A percentile compares a stretch with the other conserved stretches of the same genome.
Evolutionary conservation across 495 filamentous ascomycete species (phyloP).

Genomic region (Aspergillus mulundensis): DNA sequence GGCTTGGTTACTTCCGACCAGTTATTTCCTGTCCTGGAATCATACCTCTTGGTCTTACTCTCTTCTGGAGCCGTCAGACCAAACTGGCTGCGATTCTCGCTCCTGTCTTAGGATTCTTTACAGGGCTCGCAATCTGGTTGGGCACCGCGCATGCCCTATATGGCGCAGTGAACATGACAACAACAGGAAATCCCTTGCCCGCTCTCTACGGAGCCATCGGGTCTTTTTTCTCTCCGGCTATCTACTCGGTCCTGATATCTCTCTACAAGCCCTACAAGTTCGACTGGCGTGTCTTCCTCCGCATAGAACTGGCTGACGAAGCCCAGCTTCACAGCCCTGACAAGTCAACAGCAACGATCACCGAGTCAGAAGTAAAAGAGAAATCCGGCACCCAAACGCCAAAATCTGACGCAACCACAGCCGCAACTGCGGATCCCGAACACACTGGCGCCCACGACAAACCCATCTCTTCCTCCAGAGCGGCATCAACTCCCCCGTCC

Average conservation of each 20-base stretch:
- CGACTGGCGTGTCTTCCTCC: conserved; percentile 47
- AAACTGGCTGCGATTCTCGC: conserved; percentile 30
- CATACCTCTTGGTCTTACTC: conserved; percentile 31
- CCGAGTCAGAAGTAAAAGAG: not conserved
- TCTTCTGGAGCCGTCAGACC: conserved; percentile 39
- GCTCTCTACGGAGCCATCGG: conserved; percentile 33
- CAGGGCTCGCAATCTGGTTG: conserved; percentile 36
- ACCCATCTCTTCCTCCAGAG: not conserved
- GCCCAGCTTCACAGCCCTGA: conserved; percentile 16
- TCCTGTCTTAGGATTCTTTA: conserved; percentile 34
- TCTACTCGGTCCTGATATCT: conserved; percentile 42
- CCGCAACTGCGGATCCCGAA: conserved; percentile 15
- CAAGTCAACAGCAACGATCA: not conserved
- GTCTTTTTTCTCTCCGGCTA: conserved; percentile 33
- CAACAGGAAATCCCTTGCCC: conserved; percentile 29
- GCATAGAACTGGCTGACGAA: conserved; percentile 34
- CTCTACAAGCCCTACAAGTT: conserved; percentile 42
- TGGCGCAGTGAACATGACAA: conserved; percentile 29
- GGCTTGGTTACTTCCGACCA: conserved; percentile 36
- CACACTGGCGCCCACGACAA: conserved; percentile 7
- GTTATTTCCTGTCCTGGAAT: conserved; percentile 38
- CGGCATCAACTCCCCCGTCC: not conserved
- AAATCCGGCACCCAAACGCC: conserved; percentile 15
- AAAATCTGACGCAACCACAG: conserved; percentile 2
- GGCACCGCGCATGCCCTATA: conserved; percentile 30